phyloP scores from a whole-genome alignment of 306 rosid species.

The Vigna angularis region DNA sequence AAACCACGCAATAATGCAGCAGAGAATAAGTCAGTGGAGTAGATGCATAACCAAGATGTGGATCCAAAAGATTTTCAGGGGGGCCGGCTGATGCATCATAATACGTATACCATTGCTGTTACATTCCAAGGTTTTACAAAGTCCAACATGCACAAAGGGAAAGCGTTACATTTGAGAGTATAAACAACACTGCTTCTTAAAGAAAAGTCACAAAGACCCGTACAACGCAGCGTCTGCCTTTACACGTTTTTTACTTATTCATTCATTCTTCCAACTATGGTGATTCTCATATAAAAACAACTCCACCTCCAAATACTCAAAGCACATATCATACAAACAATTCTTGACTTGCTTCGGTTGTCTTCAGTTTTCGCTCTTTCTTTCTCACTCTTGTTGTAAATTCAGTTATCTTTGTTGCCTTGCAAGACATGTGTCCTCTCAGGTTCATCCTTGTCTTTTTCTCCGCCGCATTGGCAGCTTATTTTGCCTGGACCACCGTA shows the following conservation, averaged over 20 bases:
- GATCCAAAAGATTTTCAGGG: background rate
- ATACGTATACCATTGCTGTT: background rate
- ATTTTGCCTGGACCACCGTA: conserved; percentile 68
- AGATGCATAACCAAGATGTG: background rate
- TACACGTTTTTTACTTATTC: conserved; percentile 25
- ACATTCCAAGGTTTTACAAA: conserved; percentile 2
- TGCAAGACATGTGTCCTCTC: conserved; percentile 70
- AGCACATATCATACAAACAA: background rate
- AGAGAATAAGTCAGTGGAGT: conserved; percentile 4
- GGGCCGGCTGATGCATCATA: too few relatives aligned
- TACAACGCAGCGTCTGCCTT: conserved; percentile 34
- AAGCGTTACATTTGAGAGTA: conserved; percentile 16
- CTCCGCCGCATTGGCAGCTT: conserved; percentile 71
- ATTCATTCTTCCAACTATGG: background rate
- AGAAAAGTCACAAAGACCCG: conserved; percentile 4
- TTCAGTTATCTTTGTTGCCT: background rate
- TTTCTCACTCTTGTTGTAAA: background rate
- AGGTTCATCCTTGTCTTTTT: conserved; percentile 78
- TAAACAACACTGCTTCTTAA: background rate
- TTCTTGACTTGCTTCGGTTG: conserved; percentile 29
- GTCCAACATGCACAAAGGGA: conserved; percentile 13
- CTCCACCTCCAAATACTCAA: conserved; percentile 35
- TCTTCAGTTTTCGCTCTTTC: background rate
- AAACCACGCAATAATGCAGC: background rate
- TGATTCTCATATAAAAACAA: conserved; percentile 20